phyloP scores from a whole-genome alignment of 73 alveolate genomes.

The Paramecium tetraurelia region DNA sequence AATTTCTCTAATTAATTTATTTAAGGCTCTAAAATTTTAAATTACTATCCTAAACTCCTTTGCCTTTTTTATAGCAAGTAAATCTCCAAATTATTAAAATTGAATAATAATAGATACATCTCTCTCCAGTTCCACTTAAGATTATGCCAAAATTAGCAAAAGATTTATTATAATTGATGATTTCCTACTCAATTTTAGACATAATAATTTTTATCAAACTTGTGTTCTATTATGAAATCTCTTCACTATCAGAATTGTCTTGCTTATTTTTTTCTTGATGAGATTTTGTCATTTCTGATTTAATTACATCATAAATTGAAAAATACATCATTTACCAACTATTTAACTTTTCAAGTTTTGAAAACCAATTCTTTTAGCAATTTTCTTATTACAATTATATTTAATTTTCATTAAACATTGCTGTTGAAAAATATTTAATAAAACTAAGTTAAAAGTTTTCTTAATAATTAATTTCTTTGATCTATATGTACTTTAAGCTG shows the following conservation, averaged over 20 bases:
- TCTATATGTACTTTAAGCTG: no score
- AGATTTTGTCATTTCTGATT: background rate
- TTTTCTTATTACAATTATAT: background rate
- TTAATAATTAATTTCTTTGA: no score
- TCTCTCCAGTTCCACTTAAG: background rate
- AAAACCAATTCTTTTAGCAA: background rate
- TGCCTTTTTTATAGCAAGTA: background rate
- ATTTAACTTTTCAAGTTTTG: background rate
- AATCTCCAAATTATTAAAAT: background rate
- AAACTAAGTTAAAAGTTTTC: background rate
- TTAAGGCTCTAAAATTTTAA: background rate
- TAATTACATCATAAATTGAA: background rate
- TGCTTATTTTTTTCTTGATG: background rate
- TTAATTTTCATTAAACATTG: background rate
- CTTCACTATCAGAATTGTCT: background rate
- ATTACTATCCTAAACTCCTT: background rate
- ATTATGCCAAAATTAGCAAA: background rate
- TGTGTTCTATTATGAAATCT: background rate
- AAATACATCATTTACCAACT: background rate
- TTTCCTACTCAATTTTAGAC: background rate
- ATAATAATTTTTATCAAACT: background rate
- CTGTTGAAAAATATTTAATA: background rate
- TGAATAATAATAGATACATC: background rate
- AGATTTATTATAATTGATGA: background rate
- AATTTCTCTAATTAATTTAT: background rate